Base-by-base conservation (phyloP, 1,284 basidiomycete genomes). In the Apiotrichum gracile region DNA sequence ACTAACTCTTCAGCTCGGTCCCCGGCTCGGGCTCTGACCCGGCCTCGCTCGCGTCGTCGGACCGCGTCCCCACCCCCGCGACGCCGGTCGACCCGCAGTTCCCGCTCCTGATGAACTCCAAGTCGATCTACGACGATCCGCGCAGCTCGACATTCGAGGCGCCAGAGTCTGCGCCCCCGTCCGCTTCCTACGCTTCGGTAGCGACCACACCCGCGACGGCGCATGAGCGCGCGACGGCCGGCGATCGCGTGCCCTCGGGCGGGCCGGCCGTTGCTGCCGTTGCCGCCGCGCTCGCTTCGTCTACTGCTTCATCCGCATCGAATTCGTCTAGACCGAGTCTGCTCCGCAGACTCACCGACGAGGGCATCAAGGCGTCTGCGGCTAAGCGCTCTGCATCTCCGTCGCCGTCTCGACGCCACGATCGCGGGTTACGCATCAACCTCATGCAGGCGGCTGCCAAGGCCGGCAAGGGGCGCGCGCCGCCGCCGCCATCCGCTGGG, bases 41-140 rank as follows among this genome's bases (percentile, higher is more conserved):
- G 10, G 49, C 55, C 14, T 38, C 52, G n/a, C 44, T 51, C 4
- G 22, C 29, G 34, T 19, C 19, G 42, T 17, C 25, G 25, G 12
- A 13, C 25, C 31, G 25, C 21, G 54, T 47, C 7, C 49, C 45
- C 27, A 40, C 40, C 26, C 46, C 39, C 3, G 25, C 25, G 3
- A 3, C 25, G 8, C 27, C 42, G n/a, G 4, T 13, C 19, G 26
- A 44, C 19, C 42, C 42, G 27, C 42, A 44, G 27, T 50, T 34
- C 19, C 34, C 25, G 3, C 45, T 44, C n/a, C 35, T 35, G 24
- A 43, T 52, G 43, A 46, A 51, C 40, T 27, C 40, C 40, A 47
- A 39, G 41, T 46, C 55, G 21, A 61, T 70, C 29, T 72, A 72
- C 53, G 65, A 72, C 54, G 70, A 72, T 57, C 70, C 70, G 12